A percentile compares a stretch with the other conserved stretches of the same genome.
Conservation (phyloP, 805 yeast genomes). For the Ogataea saltuana region DNA sequence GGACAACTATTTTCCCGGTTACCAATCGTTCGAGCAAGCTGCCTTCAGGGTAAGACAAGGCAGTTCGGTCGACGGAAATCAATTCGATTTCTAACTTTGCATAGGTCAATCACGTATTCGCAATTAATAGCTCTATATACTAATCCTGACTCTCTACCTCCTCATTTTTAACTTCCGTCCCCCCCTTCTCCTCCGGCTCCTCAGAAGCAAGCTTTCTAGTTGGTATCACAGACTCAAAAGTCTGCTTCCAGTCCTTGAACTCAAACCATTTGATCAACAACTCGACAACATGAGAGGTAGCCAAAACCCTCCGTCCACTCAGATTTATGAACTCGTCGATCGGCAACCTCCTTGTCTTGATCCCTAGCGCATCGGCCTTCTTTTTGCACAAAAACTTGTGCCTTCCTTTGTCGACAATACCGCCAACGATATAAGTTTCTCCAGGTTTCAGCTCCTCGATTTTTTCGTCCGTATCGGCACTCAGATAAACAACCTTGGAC, state of each 20-base stretch:
- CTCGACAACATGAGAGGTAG: slow-evolving; percentile 95
- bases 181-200: slow-evolving; percentile 10
- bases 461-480: slow-evolving; percentile 82
- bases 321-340: slow-evolving; percentile 80
- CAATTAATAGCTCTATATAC: not conserved
- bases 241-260: slow-evolving; percentile 75
- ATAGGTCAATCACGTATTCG: not conserved
- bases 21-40: not conserved
- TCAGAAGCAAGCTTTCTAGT: slow-evolving; percentile 57
- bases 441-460: slow-evolving; percentile 65
- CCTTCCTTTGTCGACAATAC: slow-evolving; percentile 94
- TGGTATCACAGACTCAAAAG: slow-evolving; percentile 88
- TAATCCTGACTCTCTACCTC: not conserved
- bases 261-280: slow-evolving; percentile 80
- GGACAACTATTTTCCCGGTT: slow-evolving; percentile 1
- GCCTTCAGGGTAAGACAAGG: slow-evolving; percentile 14
- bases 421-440: slow-evolving; percentile 85
- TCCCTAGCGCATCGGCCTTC: slow-evolving; percentile 74
- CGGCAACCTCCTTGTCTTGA: slow-evolving; percentile 78
- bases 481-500: slow-evolving; percentile 60
- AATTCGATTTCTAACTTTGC: slow-evolving; percentile 10
- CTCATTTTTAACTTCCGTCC: slow-evolving; percentile 5
- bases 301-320: slow-evolving; percentile 84
- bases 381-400: slow-evolving; percentile 76
- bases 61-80: slow-evolving; percentile 5